A percentile compares a stretch with the other conserved stretches of the same genome.
These are phyloP conservation scores for Penicillium antarcticum DNA, from an alignment of 495 filamentous ascomycete species.

Conservation along the genomic window DNA sequence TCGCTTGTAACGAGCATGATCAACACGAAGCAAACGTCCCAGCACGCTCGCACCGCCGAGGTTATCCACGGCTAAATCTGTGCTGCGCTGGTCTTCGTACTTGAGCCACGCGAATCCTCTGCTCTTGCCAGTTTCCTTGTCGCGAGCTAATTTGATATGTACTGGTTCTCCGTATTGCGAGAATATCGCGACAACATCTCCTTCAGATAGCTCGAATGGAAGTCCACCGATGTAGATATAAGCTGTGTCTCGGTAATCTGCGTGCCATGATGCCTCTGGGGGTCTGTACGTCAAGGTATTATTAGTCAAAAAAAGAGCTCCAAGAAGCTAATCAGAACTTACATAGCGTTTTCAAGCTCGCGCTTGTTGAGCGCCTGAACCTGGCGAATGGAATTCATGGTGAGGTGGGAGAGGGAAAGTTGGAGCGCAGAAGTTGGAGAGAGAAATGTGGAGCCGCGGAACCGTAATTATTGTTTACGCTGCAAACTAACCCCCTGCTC, in stretches of 20 bases:
- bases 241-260: conserved; percentile 94
- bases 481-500: conserved; percentile 11
- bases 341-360: conserved; percentile 87
- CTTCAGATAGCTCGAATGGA: conserved; percentile 90
- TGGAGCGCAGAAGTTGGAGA: conserved; percentile 16
- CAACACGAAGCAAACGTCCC: conserved; percentile 78
- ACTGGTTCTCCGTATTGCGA: conserved; percentile 95
- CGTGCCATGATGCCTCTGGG: conserved; percentile 91
- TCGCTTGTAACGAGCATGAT: conserved; percentile 87
- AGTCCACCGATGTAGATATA: conserved; percentile 96
- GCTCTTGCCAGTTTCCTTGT: conserved; percentile 94
- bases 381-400: conserved; percentile 89
- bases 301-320: background rate
- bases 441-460: conserved; percentile 26
- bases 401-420: conserved; percentile 3
- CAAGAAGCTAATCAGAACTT: conserved; percentile 8
- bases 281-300: conserved; percentile 42
- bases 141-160: conserved; percentile 82
- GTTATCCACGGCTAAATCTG: conserved; percentile 94
- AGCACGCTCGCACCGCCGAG: conserved; percentile 80
- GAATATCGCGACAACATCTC: conserved; percentile 95
- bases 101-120: conserved; percentile 94
- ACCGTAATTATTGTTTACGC: conserved; percentile 33
- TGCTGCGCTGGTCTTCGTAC: conserved; percentile 97
- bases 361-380: conserved; percentile 92